Evolutionary conservation across 768 basidiomycete species (phyloP).

Genomic region (Mycena metata): DNA sequence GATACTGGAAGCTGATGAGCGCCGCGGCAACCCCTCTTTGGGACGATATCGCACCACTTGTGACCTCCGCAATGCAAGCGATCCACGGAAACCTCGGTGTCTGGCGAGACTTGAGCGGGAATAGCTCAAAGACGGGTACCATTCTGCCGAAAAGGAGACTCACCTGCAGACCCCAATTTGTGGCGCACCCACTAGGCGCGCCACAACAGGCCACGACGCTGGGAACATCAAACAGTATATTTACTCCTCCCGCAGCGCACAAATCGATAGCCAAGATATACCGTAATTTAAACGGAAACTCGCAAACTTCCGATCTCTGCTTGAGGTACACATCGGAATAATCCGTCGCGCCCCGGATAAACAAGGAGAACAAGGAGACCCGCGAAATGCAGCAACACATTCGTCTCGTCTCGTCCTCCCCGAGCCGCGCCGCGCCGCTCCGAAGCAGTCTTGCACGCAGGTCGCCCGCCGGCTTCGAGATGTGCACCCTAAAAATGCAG

Average conservation of each 20-base stretch:
- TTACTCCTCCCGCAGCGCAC: conserved; percentile 18
- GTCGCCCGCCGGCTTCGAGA: conserved; percentile 87
- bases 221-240: background rate
- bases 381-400: conserved; percentile 82
- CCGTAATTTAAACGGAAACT: conserved; percentile 12
- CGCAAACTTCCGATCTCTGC: no score
- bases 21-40: no score
- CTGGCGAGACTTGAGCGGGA: background rate
- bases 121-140: background rate
- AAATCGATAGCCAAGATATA: conserved; percentile 2
- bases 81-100: conserved; percentile 15
- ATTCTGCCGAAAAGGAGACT: background rate
- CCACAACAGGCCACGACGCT: no score
- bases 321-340: background rate
- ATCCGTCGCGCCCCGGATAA: conserved; percentile 71
- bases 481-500: conserved; percentile 86
- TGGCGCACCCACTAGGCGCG: background rate
- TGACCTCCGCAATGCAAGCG: background rate
- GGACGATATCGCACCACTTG: background rate
- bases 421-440: conserved; percentile 63
- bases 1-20: background rate
- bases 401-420: conserved; percentile 90
- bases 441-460: conserved; percentile 88
- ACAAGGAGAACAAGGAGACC: conserved; percentile 95
- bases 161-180: background rate